These are phyloP conservation scores for Cyberlindnera americana DNA, from an alignment of 805 yeast genomes.

Conservation along the genomic window DNA sequence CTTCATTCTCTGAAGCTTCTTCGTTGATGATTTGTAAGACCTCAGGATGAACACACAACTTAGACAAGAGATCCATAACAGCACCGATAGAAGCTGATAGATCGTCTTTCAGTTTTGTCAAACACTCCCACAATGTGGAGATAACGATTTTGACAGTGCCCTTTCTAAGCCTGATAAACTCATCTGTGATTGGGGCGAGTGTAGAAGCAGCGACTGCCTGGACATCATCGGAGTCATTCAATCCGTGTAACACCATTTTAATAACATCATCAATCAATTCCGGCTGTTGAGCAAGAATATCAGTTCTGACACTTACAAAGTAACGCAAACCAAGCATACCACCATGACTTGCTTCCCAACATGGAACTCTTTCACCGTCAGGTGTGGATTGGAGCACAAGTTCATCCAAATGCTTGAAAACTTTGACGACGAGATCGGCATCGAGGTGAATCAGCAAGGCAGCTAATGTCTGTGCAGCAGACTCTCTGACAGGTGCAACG, in stretches of 20 bases:
- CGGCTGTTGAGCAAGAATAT: conserved; percentile 58
- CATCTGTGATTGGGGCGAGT: conserved; percentile 82
- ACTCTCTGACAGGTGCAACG: conserved; percentile 96
- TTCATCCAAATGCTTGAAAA: conserved; percentile 62
- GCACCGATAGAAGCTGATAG: conserved; percentile 93
- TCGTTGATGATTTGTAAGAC: conserved; percentile 70
- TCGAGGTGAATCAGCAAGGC: conserved; percentile 75
- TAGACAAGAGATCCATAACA: conserved; percentile 90
- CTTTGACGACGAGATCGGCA: conserved; percentile 49
- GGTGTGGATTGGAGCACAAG: conserved; percentile 61
- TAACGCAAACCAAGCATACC: conserved; percentile 93
- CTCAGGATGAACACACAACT: conserved; percentile 74
- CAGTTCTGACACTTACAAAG: conserved; percentile 85
- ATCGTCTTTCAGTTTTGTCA: conserved; percentile 84
- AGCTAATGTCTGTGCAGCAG: conserved; percentile 92
- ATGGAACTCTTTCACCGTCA: conserved; percentile 38
- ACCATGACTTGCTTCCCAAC: conserved; percentile 99
- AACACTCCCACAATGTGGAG: conserved; percentile 85
- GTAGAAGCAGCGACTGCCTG: conserved; percentile 97
- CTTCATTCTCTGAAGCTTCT: conserved; percentile 48
- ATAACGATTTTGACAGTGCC: conserved; percentile 43
- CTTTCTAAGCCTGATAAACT: conserved; percentile 67
- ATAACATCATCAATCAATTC: conserved; percentile 65
- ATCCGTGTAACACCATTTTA: conserved; percentile 81
- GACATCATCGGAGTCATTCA: conserved; percentile 81